Evolutionary conservation across 1,139 yeast genomes (phyloP), one percentile per base, ranked within the genome.

Genomic region (Arxiozyma bovina): DNA sequence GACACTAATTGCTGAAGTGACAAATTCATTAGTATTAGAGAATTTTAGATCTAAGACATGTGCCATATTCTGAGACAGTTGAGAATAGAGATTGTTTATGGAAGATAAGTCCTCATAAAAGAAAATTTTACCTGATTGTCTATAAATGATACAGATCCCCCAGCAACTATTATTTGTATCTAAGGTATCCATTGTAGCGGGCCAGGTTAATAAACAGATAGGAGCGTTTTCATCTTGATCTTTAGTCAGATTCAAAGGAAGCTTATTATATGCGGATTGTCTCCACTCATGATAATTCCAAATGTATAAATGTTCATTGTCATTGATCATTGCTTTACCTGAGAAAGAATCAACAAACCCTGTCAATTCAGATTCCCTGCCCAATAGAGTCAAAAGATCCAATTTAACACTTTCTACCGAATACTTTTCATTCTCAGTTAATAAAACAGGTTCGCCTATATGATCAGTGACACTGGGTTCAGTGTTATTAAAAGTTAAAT

Each of bases 211-310:
- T 1, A 82, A 74, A 3, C 89, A 89, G 57, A 83, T 69, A 0
- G 93, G 80, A 17, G 76, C 66, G 40, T 72, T 66, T 23, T 64
- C 56, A 27, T 62, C 63, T 25, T 67, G 59, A 54, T 62, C 49
- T 11, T 63, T 63, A 11, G 20, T n/a, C 11, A 21, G n/a, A 5
- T 41, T 44, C 25, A 48, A 20, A 21, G 78, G 74, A 48, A 77
- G 71, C 23, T 74, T 70, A 40, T 71, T 61, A 20, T 85, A 80
- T 42, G 80, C 74, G 0, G 94, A 89, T 4, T 78, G 72, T 27
- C 74, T 69, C 57, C 84, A 87, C 0, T 89, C 79, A 53, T 76
- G 73, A 64, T 84, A 86, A 54, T 81, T 75, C 93, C 96, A 90
- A 5, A 85, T 85, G 63, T 80, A 78, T 41, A 85, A 75, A 45